Evolutionary conservation across 352 stramenopile genomes (phyloP).

Genomic region (Phytophthora boehmeriae): DNA sequence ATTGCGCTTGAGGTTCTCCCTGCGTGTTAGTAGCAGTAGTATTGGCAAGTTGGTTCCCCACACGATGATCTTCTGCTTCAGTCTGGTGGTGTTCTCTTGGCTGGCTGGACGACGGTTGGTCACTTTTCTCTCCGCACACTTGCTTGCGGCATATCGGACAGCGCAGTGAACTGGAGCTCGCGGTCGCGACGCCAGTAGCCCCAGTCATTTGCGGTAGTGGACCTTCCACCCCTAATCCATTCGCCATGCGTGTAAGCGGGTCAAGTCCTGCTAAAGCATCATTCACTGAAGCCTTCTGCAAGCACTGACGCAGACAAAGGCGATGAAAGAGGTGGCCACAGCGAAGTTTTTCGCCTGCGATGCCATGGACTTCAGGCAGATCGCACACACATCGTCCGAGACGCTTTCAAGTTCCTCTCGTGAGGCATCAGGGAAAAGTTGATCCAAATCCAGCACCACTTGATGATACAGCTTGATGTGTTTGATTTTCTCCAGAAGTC

Average conservation of each 20-base stretch:
- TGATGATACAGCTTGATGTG: slow-evolving; percentile 74
- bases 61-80: slow-evolving; percentile 24
- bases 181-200: slow-evolving; percentile 3
- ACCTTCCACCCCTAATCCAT: slow-evolving; percentile 43
- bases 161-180: slow-evolving; percentile 40
- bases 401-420: slow-evolving; percentile 58
- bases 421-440: slow-evolving; percentile 64
- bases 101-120: slow-evolving; percentile 10
- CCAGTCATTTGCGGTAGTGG: slow-evolving; percentile 9
- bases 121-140: slow-evolving; percentile 48
- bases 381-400: slow-evolving; percentile 80
- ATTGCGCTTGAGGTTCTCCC: slow-evolving; percentile 15
- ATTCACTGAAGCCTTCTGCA: slow-evolving; percentile 67
- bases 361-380: slow-evolving; percentile 77
- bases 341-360: slow-evolving; percentile 71
- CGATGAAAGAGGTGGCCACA: slow-evolving; percentile 80
- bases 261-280: slow-evolving; percentile 56
- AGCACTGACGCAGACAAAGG: slow-evolving; percentile 76
- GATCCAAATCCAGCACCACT: slow-evolving; percentile 73
- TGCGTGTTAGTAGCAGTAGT: slow-evolving; percentile 11
- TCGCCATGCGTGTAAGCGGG: slow-evolving; percentile 32
- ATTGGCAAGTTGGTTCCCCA: slow-evolving; percentile 3
- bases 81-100: slow-evolving; percentile 12
- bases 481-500: slow-evolving; percentile 69
- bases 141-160: slow-evolving; percentile 72